A percentile compares a stretch with the other conserved stretches of the same genome.
phyloP scores from a whole-genome alignment of 2,329 filamentous ascomycete species.

The Microdochium paspali region DNA sequence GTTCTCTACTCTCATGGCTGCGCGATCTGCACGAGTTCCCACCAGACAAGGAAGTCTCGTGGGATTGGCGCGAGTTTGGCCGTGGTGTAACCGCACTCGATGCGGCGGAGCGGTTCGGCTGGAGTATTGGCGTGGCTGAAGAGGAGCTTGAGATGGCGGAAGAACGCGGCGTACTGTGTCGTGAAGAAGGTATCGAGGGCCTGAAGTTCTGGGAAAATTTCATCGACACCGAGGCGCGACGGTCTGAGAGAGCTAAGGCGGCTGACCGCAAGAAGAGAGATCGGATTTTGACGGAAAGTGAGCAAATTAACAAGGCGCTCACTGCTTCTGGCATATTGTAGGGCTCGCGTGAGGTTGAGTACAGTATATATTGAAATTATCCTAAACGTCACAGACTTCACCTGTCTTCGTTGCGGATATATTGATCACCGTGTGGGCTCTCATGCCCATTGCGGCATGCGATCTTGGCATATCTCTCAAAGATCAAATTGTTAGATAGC shows the following conservation, averaged over 20 bases:
- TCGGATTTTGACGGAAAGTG: constrained; percentile 23
- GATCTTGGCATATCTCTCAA: no score
- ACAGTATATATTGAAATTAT: background rate
- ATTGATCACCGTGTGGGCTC: no score
- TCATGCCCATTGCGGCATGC: no score
- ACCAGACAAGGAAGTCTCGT: constrained; percentile 54
- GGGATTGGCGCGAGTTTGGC: constrained; percentile 73
- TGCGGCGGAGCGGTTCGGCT: constrained; percentile 80
- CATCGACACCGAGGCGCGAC: constrained; percentile 36
- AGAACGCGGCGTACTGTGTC: constrained; percentile 76
- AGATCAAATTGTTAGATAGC: no score
- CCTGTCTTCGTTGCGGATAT: no score
- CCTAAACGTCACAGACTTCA: background rate
- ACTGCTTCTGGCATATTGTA: constrained; percentile 17
- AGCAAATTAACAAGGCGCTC: constrained; percentile 32
- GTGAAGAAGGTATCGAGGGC: constrained; percentile 87
- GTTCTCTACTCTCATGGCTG: constrained; percentile 68
- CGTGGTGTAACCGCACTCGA: constrained; percentile 85
- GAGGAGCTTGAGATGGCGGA: constrained; percentile 98
- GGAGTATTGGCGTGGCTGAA: constrained; percentile 92
- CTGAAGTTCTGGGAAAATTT: constrained; percentile 89
- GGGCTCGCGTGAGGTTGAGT: background rate
- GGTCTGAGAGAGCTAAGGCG: constrained; percentile 1
- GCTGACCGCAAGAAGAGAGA: background rate
- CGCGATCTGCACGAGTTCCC: constrained; percentile 59